Percentiles rank a stretch among this genome's conserved stretches.
phyloP scores from a whole-genome alignment of 306 rosid genomes.

The Castanopsis chinensis region DNA sequence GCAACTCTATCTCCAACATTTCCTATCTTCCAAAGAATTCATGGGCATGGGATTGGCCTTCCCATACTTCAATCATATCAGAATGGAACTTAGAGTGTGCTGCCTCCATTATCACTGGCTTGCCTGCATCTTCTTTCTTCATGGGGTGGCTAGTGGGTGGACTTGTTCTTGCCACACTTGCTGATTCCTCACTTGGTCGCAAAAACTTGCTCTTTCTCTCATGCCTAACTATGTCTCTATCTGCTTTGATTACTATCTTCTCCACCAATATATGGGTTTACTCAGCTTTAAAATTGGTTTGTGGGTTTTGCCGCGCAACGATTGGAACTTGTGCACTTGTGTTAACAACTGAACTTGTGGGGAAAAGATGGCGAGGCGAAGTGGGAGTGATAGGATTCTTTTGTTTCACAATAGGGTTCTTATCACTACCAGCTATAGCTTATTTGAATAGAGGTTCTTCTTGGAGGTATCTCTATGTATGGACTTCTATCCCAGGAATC shows the following conservation, averaged over 20 bases:
- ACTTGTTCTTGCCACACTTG: slow-evolving; percentile 42
- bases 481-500: slow-evolving; percentile 52
- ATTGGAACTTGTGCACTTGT: slow-evolving; percentile 48
- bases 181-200: slow-evolving; percentile 52
- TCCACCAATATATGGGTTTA: slow-evolving; percentile 53
- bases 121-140: too few species aligned
- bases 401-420: slow-evolving; percentile 27
- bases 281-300: slow-evolving; percentile 33
- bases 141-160: slow-evolving; percentile 54
- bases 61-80: too few species aligned
- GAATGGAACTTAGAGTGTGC: too few species aligned
- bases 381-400: slow-evolving; percentile 16
- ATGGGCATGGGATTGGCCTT: too few species aligned
- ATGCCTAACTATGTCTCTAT: slow-evolving; percentile 43
- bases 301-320: slow-evolving; percentile 47
- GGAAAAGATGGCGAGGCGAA: slow-evolving; percentile 28
- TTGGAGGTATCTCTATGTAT: slow-evolving; percentile 51
- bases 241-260: slow-evolving; percentile 38
- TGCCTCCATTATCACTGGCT: slow-evolving; percentile 28
- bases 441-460: slow-evolving; percentile 26
- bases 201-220: slow-evolving; percentile 53
- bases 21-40: too few species aligned
- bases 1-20: too few species aligned
- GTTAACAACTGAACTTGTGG: slow-evolving; percentile 17
- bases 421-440: slow-evolving; percentile 34